These are phyloP conservation scores for Royoungia palumana DNA, from an alignment of 768 basidiomycete species.

Conservation along the genomic window DNA sequence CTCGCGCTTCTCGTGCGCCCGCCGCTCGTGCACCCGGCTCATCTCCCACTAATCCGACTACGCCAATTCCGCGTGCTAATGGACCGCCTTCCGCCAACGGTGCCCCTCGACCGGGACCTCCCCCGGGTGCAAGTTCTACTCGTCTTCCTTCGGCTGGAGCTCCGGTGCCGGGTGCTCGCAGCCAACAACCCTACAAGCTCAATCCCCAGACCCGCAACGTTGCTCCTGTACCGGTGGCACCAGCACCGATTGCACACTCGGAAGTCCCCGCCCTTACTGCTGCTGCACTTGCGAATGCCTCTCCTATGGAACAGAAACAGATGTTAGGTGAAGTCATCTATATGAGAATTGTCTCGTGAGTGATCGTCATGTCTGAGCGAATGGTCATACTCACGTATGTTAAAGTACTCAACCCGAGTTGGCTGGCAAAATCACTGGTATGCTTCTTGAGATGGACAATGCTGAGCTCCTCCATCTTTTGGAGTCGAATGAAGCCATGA, in stretches of 20 bases:
- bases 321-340: conserved; percentile 97
- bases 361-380: conserved; percentile 2
- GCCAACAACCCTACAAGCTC: conserved; percentile 31
- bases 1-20: conserved; percentile 57
- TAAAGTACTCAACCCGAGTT: conserved; percentile 80
- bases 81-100: conserved; percentile 58
- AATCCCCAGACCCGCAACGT: conserved; percentile 38
- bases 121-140: conserved; percentile 40
- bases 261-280: conserved; percentile 59
- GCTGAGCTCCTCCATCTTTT: conserved; percentile 85
- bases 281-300: conserved; percentile 54
- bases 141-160: conserved; percentile 44
- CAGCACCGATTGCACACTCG: conserved; percentile 42
- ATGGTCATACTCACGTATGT: conserved; percentile 8
- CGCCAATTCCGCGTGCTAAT: conserved; percentile 62
- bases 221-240: conserved; percentile 29
- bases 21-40: conserved; percentile 64
- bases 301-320: conserved; percentile 92
- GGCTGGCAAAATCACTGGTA: conserved; percentile 98
- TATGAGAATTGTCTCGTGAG: conserved; percentile 81
- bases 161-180: conserved; percentile 41
- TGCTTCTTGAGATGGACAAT: conserved; percentile 99
- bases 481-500: conserved; percentile 78
- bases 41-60: conserved; percentile 63
- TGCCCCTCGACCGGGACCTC: conserved; percentile 45